Conservation (phyloP, 352 stramenopile species). For the Globisporangium carolinianum region DNA sequence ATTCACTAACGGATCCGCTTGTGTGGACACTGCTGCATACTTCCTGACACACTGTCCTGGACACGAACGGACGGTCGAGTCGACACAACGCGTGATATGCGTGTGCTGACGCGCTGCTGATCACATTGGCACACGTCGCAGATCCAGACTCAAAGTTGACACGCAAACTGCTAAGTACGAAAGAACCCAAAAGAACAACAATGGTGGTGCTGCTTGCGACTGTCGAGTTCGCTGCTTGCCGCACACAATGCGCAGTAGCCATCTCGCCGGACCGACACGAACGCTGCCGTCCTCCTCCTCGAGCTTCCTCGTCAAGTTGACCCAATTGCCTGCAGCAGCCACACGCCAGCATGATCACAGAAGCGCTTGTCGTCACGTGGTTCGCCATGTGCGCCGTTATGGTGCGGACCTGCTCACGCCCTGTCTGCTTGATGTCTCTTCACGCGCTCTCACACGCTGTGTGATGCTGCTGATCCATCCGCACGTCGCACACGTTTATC, state of each 20-base stretch:
- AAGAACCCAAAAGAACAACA: not conserved
- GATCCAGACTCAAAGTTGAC: not conserved
- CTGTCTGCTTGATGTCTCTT: no score
- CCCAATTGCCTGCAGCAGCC: not conserved
- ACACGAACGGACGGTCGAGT: no score
- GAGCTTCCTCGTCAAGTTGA: not conserved
- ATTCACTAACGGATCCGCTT: no score
- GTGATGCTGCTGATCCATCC: conserved; percentile 1
- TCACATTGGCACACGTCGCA: not conserved
- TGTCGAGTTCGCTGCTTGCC: not conserved
- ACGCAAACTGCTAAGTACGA: not conserved
- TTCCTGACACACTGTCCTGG: no score
- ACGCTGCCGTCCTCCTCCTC: not conserved
- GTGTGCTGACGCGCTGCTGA: no score
- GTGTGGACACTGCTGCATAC: no score
- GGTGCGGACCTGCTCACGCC: conserved; percentile 20
- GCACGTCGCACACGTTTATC: not conserved
- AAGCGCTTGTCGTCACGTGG: conserved; percentile 52
- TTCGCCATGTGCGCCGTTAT: conserved; percentile 54
- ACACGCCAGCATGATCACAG: conserved; percentile 32
- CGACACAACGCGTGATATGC: no score
- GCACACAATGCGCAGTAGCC: not conserved
- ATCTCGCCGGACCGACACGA: not conserved
- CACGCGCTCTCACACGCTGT: not conserved
- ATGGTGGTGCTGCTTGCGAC: not conserved